Evolutionary conservation across 1,139 yeast genomes (phyloP).

Genomic region (Magnusiomyces paraingens): DNA sequence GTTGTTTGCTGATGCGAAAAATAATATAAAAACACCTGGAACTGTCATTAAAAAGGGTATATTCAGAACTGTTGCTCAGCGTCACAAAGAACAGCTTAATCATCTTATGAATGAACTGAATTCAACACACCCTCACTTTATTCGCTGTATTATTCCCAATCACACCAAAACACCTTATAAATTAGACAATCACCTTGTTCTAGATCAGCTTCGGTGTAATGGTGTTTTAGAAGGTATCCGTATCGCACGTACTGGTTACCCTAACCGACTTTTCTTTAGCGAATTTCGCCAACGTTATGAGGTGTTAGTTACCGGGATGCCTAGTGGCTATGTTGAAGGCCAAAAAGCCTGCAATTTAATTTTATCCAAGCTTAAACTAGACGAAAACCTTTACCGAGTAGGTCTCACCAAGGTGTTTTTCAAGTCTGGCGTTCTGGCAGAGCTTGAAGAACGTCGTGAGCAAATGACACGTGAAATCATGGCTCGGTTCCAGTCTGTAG

Average conservation of each 20-base stretch:
- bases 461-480: constrained; percentile 50
- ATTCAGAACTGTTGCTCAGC: constrained; percentile 76
- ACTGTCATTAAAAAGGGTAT: constrained; percentile 36
- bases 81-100: constrained; percentile 67
- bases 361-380: constrained; percentile 54
- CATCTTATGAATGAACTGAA: constrained; percentile 68
- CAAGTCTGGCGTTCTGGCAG: constrained; percentile 94
- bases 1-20: constrained; percentile 35
- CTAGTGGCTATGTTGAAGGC: constrained; percentile 36
- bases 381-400: constrained; percentile 61
- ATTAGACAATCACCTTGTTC: constrained; percentile 69
- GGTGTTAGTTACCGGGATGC: constrained; percentile 47
- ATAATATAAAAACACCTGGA: constrained; percentile 8
- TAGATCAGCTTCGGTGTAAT: constrained; percentile 88
- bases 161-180: constrained; percentile 60
- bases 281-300: constrained; percentile 74
- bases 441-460: constrained; percentile 76
- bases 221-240: constrained; percentile 98
- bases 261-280: constrained; percentile 79
- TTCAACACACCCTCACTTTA: constrained; percentile 91
- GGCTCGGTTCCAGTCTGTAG: constrained; percentile 57
- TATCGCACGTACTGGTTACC: constrained; percentile 95
- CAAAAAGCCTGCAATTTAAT: constrained; percentile 65
- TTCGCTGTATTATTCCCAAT: constrained; percentile 92
- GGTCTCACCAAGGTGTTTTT: constrained; percentile 88